Conservation (phyloP, 305 asterid species). For the Ilex paraguariensis region DNA sequence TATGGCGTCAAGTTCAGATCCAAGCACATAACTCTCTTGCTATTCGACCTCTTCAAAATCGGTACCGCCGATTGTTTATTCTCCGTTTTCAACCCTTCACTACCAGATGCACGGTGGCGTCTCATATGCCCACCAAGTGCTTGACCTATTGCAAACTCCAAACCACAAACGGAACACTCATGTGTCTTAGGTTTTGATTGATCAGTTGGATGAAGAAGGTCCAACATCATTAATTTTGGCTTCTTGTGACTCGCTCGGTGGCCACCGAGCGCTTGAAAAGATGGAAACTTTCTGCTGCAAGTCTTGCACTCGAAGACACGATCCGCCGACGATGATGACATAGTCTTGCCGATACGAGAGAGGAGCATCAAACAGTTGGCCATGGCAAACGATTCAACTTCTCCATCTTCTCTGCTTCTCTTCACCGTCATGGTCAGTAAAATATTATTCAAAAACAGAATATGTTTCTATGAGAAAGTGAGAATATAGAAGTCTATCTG, state of each 20-base stretch:
- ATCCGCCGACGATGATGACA: not conserved
- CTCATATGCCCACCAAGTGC: conserved; percentile 12
- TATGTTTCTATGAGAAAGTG: no score
- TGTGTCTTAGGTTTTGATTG: no score
- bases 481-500: no score
- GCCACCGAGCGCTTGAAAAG: not conserved
- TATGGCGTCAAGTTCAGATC: conserved; percentile 11
- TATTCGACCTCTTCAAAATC: conserved; percentile 6
- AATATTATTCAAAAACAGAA: no score
- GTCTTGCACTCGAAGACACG: not conserved
- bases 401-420: not conserved
- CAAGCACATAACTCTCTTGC: conserved; percentile 3
- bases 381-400: not conserved
- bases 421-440: not conserved
- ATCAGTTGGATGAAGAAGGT: not conserved
- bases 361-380: conserved; percentile 1
- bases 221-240: not conserved
- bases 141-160: conserved; percentile 16
- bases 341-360: not conserved
- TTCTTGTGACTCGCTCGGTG: not conserved
- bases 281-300: not conserved
- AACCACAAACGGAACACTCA: conserved; percentile 9
- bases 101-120: conserved; percentile 3
- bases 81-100: conserved; percentile 2
- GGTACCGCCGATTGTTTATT: not conserved